Evolutionary conservation across 2,329 filamentous ascomycete genomes (phyloP).

Genomic region (Arthrocladium fulminans): DNA sequence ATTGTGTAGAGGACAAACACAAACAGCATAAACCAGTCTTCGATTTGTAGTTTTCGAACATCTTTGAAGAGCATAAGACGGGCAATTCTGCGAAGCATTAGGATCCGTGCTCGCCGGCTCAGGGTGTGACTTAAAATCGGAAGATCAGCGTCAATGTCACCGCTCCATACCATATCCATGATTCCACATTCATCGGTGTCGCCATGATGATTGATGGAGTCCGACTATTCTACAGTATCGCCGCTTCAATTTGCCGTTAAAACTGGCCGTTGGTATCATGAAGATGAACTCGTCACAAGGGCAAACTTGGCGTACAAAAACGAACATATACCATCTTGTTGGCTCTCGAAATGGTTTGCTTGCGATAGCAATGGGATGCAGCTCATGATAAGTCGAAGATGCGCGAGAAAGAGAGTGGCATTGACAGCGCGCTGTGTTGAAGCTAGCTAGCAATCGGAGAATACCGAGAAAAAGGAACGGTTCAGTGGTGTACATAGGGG

Average conservation of each 20-base stretch:
- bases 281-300: background rate
- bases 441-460: background rate
- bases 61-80: slow-evolving; percentile 19
- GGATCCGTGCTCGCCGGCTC: background rate
- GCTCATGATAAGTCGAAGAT: background rate
- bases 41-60: slow-evolving; percentile 37
- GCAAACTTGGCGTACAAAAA: background rate
- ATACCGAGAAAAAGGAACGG: background rate
- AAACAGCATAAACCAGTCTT: slow-evolving; percentile 51
- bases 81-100: slow-evolving; percentile 10
- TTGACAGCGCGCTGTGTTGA: background rate
- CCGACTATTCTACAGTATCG: background rate
- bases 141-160: slow-evolving; percentile 17
- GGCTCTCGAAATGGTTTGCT: background rate
- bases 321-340: too few species aligned
- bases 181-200: slow-evolving; percentile 21
- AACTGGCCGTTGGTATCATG: background rate
- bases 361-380: background rate
- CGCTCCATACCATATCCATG: slow-evolving; percentile 23
- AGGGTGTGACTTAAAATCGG: slow-evolving; percentile 14
- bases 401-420: background rate
- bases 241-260: background rate
- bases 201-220: slow-evolving; percentile 11
- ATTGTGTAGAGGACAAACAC: slow-evolving; percentile 38
- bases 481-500: background rate